Percentiles rank a stretch among this genome's conserved stretches.
Evolutionary conservation across 2,329 filamentous ascomycete genomes (phyloP).

Genomic region (Trichoderma sp.): DNA sequence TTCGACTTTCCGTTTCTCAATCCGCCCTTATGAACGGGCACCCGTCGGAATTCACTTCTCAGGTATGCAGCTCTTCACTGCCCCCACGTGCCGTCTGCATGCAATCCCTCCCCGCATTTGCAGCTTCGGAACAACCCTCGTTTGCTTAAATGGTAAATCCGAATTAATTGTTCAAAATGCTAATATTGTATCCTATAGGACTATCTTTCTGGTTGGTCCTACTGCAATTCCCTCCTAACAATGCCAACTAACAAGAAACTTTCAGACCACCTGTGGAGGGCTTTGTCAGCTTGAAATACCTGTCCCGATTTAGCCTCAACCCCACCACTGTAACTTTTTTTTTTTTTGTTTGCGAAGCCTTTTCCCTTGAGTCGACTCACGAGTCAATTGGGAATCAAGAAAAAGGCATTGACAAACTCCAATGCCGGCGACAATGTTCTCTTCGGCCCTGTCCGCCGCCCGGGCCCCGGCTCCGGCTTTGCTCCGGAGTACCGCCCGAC

Average conservation of each 20-base stretch:
- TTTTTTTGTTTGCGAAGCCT: constrained; percentile 1
- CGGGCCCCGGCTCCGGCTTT: constrained; percentile 58
- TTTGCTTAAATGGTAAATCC: not conserved
- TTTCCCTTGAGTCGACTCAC: constrained; percentile 23
- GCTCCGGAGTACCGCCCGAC: constrained; percentile 53
- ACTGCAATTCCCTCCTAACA: constrained; percentile 41
- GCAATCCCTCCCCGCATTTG: not conserved
- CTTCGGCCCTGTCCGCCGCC: constrained; percentile 46
- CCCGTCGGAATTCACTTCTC: constrained; percentile 81
- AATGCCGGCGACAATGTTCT: constrained; percentile 41
- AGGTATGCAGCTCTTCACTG: constrained; percentile 51
- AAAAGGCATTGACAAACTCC: constrained; percentile 35
- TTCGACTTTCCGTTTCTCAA: constrained; percentile 33
- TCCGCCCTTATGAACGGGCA: constrained; percentile 82
- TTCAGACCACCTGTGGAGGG: constrained; percentile 44
- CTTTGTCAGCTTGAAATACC: constrained; percentile 32
- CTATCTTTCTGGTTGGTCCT: constrained; percentile 69
- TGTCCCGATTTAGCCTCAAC: not conserved
- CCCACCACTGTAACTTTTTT: constrained; percentile 17
- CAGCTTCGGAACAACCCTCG: not conserved
- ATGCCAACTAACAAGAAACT: constrained; percentile 20
- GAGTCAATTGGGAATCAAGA: constrained; percentile 30
- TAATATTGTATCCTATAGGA: constrained; percentile 47
- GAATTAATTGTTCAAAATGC: not conserved
- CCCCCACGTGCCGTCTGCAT: not conserved